A percentile compares a stretch with the other conserved stretches of the same genome.
phyloP scores from a whole-genome alignment of 2,329 filamentous ascomycete species.

The Venturia aucupariae region DNA sequence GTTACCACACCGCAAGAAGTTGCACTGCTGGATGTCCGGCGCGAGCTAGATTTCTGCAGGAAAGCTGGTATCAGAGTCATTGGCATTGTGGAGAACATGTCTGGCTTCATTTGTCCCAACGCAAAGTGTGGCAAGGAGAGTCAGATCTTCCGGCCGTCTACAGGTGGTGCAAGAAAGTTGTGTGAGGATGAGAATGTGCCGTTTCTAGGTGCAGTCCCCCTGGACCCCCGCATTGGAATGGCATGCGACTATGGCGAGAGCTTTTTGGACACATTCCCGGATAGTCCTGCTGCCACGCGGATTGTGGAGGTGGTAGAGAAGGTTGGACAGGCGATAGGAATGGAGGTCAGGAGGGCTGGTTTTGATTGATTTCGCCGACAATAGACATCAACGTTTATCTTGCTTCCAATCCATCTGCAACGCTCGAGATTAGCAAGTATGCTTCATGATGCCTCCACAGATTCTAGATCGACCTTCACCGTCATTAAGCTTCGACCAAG shows the following conservation, averaged over 20 bases:
- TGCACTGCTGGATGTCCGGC: constrained; percentile 80
- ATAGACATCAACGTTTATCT: not conserved
- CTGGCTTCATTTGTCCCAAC: constrained; percentile 79
- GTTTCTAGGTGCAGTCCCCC: constrained; percentile 79
- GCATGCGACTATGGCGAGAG: constrained; percentile 96
- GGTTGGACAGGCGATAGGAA: constrained; percentile 44
- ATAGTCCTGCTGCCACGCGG: constrained; percentile 80
- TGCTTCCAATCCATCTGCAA: no score
- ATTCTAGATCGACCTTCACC: no score
- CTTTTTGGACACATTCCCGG: constrained; percentile 87
- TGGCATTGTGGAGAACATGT: constrained; percentile 96
- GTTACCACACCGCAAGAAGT: constrained; percentile 96
- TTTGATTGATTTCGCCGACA: not conserved
- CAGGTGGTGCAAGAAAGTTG: constrained; percentile 71
- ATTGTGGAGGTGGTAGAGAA: constrained; percentile 71
- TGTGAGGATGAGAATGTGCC: constrained; percentile 81
- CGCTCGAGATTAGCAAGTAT: not conserved
- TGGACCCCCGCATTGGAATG: constrained; percentile 93
- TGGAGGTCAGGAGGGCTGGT: constrained; percentile 8
- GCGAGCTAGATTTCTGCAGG: constrained; percentile 94
- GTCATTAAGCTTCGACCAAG: no score
- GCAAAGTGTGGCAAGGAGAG: constrained; percentile 64
- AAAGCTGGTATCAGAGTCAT: constrained; percentile 87
- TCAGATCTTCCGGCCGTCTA: constrained; percentile 86
- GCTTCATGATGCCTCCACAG: not conserved